These are phyloP conservation scores for Aspergillus quadrilineatus DNA, from an alignment of 2,329 filamentous ascomycete species.

Conservation along the genomic window DNA sequence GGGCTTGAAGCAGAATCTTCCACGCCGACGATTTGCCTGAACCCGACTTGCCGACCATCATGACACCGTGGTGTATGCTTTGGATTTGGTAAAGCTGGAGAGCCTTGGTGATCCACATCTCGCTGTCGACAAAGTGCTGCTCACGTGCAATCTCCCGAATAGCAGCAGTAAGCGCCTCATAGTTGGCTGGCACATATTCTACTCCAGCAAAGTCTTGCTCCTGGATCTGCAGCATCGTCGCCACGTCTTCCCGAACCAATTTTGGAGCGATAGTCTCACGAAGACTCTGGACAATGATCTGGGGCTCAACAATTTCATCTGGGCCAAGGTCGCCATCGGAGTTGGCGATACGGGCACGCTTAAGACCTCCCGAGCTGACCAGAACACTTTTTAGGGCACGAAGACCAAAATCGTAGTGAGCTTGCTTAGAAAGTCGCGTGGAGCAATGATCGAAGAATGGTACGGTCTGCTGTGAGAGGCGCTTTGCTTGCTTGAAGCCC, in stretches of 20 bases:
- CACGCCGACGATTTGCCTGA: slow-evolving; percentile 95
- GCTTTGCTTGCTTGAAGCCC: slow-evolving; percentile 94
- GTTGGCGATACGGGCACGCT: slow-evolving; percentile 72
- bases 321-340: slow-evolving; percentile 58
- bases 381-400: slow-evolving; percentile 98
- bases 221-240: slow-evolving; percentile 83
- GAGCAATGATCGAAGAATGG: slow-evolving; percentile 97
- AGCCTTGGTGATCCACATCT: slow-evolving; percentile 96
- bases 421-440: slow-evolving; percentile 81
- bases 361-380: slow-evolving; percentile 93
- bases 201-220: slow-evolving; percentile 85
- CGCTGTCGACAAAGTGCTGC: slow-evolving; percentile 83
- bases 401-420: slow-evolving; percentile 97
- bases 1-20: slow-evolving; percentile 84
- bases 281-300: slow-evolving; percentile 98
- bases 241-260: slow-evolving; percentile 86
- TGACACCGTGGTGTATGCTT: slow-evolving; percentile 96
- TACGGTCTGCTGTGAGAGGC: slow-evolving; percentile 90
- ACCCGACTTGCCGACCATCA: slow-evolving; percentile 99
- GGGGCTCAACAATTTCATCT: slow-evolving; percentile 79
- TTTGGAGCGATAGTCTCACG: slow-evolving; percentile 98
- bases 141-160: slow-evolving; percentile 81
- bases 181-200: slow-evolving; percentile 84
- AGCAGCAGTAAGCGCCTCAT: slow-evolving; percentile 74
- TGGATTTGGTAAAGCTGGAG: slow-evolving; percentile 98